phyloP scores from a whole-genome alignment of 805 yeast species.

The Monosporozyma yasuniensis region DNA sequence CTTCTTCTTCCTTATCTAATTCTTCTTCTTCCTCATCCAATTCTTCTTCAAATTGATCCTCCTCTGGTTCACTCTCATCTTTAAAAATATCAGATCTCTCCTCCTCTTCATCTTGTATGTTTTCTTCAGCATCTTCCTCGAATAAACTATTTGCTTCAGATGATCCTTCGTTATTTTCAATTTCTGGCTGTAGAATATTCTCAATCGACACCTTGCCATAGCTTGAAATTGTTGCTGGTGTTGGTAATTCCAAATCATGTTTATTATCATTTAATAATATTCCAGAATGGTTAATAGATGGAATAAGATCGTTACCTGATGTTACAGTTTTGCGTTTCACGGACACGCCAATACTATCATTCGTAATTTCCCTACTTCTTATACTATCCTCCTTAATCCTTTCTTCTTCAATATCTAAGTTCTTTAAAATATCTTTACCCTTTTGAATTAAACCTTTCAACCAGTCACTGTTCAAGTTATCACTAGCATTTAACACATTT shows the following conservation, averaged over 20 bases:
- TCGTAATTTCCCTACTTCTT: not conserved
- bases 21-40: too few relatives aligned
- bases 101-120: not conserved
- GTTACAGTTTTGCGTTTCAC: not conserved
- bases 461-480: constrained; percentile 11
- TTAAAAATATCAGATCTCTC: not conserved
- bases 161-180: not conserved
- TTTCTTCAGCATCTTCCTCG: not conserved
- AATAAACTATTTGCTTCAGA: not conserved
- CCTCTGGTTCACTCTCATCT: not conserved
- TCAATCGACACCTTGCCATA: not conserved
- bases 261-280: not conserved
- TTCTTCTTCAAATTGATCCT: not conserved
- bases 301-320: not conserved
- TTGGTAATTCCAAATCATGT: not conserved
- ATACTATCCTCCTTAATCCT: not conserved
- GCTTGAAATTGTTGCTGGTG: not conserved
- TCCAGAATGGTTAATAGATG: not conserved
- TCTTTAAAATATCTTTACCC: constrained; percentile 17
- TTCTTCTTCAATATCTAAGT: constrained; percentile 10
- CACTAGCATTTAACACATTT: not conserved
- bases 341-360: not conserved
- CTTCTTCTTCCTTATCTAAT: too few relatives aligned
- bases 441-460: constrained; percentile 16
- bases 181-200: not conserved